Percentiles rank a stretch among this genome's conserved stretches.
These are phyloP conservation scores for Salix viminalis DNA, from an alignment of 345 rosid genomes.

Conservation along the genomic window DNA sequence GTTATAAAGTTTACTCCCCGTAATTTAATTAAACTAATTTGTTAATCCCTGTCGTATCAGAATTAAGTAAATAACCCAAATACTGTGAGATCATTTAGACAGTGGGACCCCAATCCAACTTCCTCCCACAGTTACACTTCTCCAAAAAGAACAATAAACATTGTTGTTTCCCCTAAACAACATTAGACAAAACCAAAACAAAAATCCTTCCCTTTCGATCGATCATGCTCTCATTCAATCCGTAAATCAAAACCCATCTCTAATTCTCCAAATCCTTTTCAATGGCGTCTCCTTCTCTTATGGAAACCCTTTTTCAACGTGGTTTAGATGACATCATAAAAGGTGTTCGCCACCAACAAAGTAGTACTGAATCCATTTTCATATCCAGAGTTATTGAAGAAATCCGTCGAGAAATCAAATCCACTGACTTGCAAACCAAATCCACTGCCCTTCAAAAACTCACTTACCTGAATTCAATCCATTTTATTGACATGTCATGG, in stretches of 20 bases:
- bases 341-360: constrained; percentile 59
- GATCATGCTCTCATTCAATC: neutral
- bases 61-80: too few relatives aligned
- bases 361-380: constrained; percentile 46
- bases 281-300: constrained; percentile 71
- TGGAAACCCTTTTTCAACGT: constrained; percentile 87
- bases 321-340: constrained; percentile 82
- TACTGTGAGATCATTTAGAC: too few relatives aligned
- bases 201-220: neutral
- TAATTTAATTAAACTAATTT: neutral
- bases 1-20: neutral
- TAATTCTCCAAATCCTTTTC: neutral
- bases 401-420: constrained; percentile 81
- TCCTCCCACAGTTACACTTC: neutral
- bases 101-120: neutral
- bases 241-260: neutral
- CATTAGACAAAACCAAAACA: neutral
- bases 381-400: constrained; percentile 73
- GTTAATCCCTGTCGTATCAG: neutral
- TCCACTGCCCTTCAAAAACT: constrained; percentile 85
- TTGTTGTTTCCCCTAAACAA: neutral
- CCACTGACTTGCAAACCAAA: constrained; percentile 76
- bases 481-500: constrained; percentile 79
- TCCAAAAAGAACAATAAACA: neutral
- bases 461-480: constrained; percentile 66